Evolutionary conservation across 2,329 filamentous ascomycete species (phyloP).

Genomic region (Fusarium sarcochroum): DNA sequence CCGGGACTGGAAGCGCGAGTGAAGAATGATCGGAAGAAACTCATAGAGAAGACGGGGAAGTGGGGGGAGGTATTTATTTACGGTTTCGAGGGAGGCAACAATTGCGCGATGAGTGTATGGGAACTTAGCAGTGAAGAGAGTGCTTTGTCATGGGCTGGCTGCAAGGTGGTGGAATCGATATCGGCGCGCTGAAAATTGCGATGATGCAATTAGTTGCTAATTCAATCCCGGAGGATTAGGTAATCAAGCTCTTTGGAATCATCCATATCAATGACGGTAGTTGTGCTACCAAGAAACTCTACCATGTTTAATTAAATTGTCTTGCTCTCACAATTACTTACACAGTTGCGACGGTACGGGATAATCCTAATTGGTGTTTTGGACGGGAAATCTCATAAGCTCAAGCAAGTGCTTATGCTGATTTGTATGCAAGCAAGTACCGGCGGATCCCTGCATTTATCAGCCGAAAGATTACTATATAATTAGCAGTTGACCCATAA

Average conservation of each 20-base stretch:
- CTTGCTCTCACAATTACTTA: not conserved
- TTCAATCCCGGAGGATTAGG: conserved; percentile 1
- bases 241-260: conserved; percentile 32
- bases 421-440: not conserved
- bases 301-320: not conserved
- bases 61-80: conserved; percentile 42
- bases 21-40: conserved; percentile 82
- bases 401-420: not conserved
- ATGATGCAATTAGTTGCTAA: conserved; percentile 47
- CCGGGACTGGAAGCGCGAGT: conserved; percentile 70
- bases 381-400: conserved; percentile 1
- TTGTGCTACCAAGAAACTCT: not conserved
- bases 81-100: conserved; percentile 9
- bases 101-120: conserved; percentile 26
- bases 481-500: not conserved
- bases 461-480: not conserved
- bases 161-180: conserved; percentile 24
- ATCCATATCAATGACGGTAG: not conserved
- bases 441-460: conserved; percentile 2
- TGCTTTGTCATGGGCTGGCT: conserved; percentile 42
- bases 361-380: conserved; percentile 14
- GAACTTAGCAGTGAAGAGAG: conserved; percentile 10
- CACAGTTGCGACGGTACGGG: not conserved
- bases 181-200: conserved; percentile 17
- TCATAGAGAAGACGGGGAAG: conserved; percentile 60